Evolutionary conservation across 345 rosid species (phyloP).

Genomic region (Citrus inodora): DNA sequence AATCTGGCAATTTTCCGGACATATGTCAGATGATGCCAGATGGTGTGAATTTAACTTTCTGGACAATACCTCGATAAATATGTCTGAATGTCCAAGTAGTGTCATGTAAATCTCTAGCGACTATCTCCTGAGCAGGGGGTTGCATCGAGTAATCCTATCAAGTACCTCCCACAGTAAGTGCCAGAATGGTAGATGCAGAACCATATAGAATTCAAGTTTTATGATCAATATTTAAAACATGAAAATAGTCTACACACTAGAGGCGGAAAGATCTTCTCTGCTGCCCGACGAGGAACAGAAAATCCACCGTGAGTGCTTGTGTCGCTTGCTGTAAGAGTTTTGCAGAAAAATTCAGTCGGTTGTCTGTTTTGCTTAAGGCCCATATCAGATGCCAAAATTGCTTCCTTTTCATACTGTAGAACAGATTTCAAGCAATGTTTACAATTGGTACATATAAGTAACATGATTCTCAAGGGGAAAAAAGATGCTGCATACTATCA

Average conservation of each 20-base stretch:
- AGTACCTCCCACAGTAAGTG: conserved; percentile 15
- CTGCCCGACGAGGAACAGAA: conserved; percentile 96
- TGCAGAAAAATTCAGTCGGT: conserved; percentile 94
- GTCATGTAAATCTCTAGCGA: conserved; percentile 54
- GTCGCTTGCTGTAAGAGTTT: conserved; percentile 95
- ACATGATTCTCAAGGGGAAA: not conserved
- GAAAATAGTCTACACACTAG: conserved; percentile 45
- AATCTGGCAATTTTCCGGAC: not conserved
- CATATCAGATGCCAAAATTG: conserved; percentile 75
- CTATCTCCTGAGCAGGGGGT: conserved; percentile 64
- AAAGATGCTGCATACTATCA: not conserved
- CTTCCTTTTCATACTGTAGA: conserved; percentile 83
- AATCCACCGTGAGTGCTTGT: conserved; percentile 98
- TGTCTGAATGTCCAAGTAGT: conserved; percentile 56
- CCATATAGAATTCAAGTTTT: not conserved
- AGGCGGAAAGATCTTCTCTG: conserved; percentile 94
- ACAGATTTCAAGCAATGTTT: conserved; percentile 12
- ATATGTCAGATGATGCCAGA: not conserved
- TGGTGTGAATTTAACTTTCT: not conserved
- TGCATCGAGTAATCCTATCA: conserved; percentile 53
- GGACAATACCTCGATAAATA: conserved; percentile 53
- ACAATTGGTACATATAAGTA: not conserved
- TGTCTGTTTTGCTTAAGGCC: conserved; percentile 76
- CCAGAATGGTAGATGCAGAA: not conserved
- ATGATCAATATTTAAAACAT: not conserved